Conservation (phyloP, 2,329 filamentous ascomycete species). For the Fusarium robinianum region DNA sequence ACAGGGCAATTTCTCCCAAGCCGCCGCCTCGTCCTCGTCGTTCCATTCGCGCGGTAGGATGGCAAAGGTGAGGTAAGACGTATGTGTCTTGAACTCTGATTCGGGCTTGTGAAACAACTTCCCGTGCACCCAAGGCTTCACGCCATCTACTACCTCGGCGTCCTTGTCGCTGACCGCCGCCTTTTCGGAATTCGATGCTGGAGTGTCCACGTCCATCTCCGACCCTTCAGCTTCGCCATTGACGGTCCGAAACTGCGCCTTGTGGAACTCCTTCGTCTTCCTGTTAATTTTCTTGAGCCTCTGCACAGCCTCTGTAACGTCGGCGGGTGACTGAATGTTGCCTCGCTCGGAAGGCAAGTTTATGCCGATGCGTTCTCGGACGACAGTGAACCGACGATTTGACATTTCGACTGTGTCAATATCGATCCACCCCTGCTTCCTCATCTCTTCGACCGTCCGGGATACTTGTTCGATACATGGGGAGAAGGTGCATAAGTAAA, state of each 20-base stretch:
- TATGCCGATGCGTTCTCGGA: conserved; percentile 78
- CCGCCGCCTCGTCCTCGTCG: conserved; percentile 75
- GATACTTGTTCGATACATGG: conserved; percentile 97
- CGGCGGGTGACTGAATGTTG: conserved; percentile 69
- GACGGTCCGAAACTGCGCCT: conserved; percentile 33
- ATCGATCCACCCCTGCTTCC: conserved; percentile 83
- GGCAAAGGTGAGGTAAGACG: conserved; percentile 95
- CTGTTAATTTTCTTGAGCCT: conserved; percentile 75
- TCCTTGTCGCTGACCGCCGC: conserved; percentile 36
- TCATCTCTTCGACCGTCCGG: conserved; percentile 78
- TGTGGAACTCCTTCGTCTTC: conserved; percentile 68
- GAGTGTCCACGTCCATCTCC: conserved; percentile 48
- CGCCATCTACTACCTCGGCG: conserved; percentile 28
- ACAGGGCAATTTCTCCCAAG: conserved; percentile 66
- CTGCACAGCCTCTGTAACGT: conserved; percentile 77
- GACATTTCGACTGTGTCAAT: conserved; percentile 92
- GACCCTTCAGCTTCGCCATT: conserved; percentile 38
- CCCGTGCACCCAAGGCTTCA: conserved; percentile 73
- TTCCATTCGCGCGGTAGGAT: conserved; percentile 86
- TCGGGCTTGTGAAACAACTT: conserved; percentile 80
- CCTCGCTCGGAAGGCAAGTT: conserved; percentile 68
- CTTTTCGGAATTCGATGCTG: conserved; percentile 35
- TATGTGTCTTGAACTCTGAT: conserved; percentile 90
- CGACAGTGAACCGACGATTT: conserved; percentile 78
- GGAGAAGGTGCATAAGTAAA: conserved; percentile 90